These are phyloP conservation scores for Colletotrichum chrysophilum DNA, from an alignment of 2,329 filamentous ascomycete species.

Conservation along the genomic window DNA sequence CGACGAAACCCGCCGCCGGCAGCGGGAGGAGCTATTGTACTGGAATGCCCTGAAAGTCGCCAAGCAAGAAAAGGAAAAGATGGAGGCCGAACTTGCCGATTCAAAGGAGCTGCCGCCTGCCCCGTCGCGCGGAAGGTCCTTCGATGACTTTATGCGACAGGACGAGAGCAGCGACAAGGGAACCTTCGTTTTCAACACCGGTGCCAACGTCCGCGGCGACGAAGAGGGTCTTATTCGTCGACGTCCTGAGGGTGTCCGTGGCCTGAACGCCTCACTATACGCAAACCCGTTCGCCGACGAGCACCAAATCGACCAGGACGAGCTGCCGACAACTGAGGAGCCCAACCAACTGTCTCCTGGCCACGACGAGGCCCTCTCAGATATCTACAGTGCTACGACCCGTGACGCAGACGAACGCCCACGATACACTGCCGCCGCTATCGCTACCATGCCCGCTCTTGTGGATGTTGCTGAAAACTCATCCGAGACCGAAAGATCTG, in stretches of 20 bases:
- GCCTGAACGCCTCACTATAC: constrained; percentile 51
- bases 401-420: constrained; percentile 33
- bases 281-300: constrained; percentile 67
- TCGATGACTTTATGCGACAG: constrained; percentile 64
- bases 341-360: constrained; percentile 47
- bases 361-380: constrained; percentile 53
- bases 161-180: constrained; percentile 59
- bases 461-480: constrained; percentile 33
- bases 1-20: constrained; percentile 63
- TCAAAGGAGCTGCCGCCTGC: constrained; percentile 13
- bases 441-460: constrained; percentile 31
- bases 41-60: constrained; percentile 65
- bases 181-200: constrained; percentile 63
- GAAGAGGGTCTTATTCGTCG: constrained; percentile 55
- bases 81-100: constrained; percentile 22
- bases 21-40: constrained; percentile 69
- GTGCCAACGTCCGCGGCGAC: constrained; percentile 47
- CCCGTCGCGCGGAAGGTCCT: constrained; percentile 45
- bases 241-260: constrained; percentile 50
- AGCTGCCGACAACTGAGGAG: constrained; percentile 36
- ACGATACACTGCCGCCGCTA: constrained; percentile 23
- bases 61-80: constrained; percentile 43
- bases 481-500: constrained; percentile 13
- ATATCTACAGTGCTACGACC: constrained; percentile 64
- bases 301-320: constrained; percentile 55